Percentiles rank a stretch among this genome's conserved stretches.
Evolutionary conservation across 2,329 filamentous ascomycete species (phyloP).

Genomic region (Exutisphaerella laricina): DNA sequence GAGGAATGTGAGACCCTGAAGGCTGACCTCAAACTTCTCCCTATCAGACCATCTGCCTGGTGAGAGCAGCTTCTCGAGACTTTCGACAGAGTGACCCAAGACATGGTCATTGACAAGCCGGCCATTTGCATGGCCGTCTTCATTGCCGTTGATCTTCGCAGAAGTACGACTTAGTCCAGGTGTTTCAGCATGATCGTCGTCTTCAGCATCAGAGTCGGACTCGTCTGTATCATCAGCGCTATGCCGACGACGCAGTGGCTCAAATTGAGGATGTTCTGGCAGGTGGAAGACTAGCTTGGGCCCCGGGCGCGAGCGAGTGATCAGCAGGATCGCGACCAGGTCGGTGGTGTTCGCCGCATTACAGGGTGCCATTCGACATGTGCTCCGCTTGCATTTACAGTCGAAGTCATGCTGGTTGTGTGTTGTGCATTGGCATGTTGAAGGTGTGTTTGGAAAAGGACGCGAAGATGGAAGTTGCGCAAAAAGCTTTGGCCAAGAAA

Average conservation of each 20-base stretch:
- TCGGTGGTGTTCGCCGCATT: slow-evolving; percentile 4
- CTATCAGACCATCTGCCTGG: slow-evolving; percentile 60
- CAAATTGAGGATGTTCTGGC: slow-evolving; percentile 34
- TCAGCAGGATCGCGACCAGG: slow-evolving; percentile 65
- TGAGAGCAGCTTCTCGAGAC: slow-evolving; percentile 73
- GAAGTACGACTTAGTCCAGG: neutral
- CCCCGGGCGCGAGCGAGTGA: slow-evolving; percentile 71
- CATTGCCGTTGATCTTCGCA: slow-evolving; percentile 2
- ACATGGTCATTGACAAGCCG: slow-evolving; percentile 8
- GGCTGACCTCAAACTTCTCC: slow-evolving; percentile 78
- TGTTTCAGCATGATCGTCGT: slow-evolving; percentile 5
- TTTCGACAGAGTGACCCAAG: slow-evolving; percentile 43
- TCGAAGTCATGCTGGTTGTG: too few relatives aligned
- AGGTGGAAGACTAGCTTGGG: slow-evolving; percentile 84
- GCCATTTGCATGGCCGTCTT: slow-evolving; percentile 4
- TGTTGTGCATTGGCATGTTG: too few relatives aligned
- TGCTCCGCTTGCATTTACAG: too few relatives aligned
- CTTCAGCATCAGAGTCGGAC: slow-evolving; percentile 12
- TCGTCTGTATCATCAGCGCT: slow-evolving; percentile 13
- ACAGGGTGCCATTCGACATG: neutral
- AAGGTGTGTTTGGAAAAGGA: too few relatives aligned
- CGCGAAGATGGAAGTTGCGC: too few relatives aligned
- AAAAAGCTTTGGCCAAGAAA: too few relatives aligned
- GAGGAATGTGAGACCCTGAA: slow-evolving; percentile 74
- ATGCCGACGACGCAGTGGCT: neutral